Conservation (phyloP, 352 stramenopile genomes). For the Blastocystis sp. region DNA sequence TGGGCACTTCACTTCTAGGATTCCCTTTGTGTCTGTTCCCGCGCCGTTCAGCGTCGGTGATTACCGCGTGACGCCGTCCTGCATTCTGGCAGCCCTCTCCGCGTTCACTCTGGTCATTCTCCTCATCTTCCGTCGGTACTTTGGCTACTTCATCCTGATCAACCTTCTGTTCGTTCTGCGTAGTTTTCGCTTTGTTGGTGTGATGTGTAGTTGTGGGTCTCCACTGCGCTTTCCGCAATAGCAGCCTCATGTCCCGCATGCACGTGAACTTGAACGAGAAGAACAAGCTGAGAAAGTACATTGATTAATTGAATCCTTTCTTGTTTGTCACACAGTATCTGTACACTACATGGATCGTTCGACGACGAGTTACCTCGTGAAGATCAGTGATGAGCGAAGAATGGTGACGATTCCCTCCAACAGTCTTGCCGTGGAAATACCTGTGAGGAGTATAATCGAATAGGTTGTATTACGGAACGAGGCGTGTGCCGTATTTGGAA, state of each 20-base stretch:
- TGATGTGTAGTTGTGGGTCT: conserved; percentile 20
- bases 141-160: neutral
- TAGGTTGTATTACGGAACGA: conserved; percentile 1
- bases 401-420: neutral
- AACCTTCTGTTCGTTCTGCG: conserved; percentile 31
- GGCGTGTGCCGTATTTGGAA: conserved; percentile 21
- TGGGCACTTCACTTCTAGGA: neutral
- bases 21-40: conserved; percentile 11
- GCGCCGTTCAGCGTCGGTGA: conserved; percentile 1
- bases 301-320: neutral
- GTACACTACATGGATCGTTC: neutral
- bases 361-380: neutral
- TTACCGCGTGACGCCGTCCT: conserved; percentile 4
- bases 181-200: neutral
- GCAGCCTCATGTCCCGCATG: conserved; percentile 17
- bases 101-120: conserved; percentile 10
- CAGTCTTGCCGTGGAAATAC: neutral
- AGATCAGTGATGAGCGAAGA: conserved; percentile 20
- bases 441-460: neutral
- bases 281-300: conserved; percentile 24
- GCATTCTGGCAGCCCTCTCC: neutral
- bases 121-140: conserved; percentile 8
- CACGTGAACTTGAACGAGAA: conserved; percentile 41
- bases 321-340: neutral
- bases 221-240: conserved; percentile 13